Percentiles rank a stretch among this genome's conserved stretches.
Conservation (phyloP, 495 filamentous ascomycete species). For the Penicillium paxilli region DNA sequence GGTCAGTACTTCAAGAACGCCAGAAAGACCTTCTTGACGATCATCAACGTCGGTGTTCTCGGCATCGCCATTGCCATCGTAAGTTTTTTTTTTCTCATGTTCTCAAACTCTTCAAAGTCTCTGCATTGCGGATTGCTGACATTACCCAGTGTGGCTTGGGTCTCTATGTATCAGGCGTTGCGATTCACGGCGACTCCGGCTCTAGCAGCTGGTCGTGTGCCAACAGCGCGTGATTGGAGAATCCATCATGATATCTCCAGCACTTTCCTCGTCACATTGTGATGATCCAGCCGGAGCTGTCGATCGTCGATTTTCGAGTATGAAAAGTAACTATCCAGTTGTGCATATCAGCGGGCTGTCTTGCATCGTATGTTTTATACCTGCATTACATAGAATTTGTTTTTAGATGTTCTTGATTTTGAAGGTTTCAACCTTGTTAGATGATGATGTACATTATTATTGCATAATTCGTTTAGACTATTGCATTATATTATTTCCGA, state of each 20-base stretch:
- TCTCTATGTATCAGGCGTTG: constrained; percentile 38
- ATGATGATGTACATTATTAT: too few relatives aligned
- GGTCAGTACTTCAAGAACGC: constrained; percentile 29
- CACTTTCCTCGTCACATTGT: not conserved
- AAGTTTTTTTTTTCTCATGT: constrained; percentile 12
- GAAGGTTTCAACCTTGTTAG: too few relatives aligned
- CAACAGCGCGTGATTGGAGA: constrained; percentile 26
- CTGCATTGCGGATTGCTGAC: constrained; percentile 2
- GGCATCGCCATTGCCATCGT: constrained; percentile 36
- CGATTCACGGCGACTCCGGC: constrained; percentile 33
- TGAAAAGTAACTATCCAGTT: not conserved
- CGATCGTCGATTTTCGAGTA: not conserved
- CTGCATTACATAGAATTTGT: constrained; percentile 1
- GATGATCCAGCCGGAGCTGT: not conserved
- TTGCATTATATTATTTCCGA: not conserved
- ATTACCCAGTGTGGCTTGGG: constrained; percentile 36
- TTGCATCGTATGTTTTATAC: not conserved
- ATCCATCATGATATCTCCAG: not conserved
- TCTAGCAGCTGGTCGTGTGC: constrained; percentile 36
- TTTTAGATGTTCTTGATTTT: not conserved
- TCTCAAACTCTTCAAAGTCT: not conserved
- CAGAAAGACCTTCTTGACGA: constrained; percentile 33
- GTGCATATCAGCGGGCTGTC: constrained; percentile 1
- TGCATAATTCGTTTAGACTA: too few relatives aligned
- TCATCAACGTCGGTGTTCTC: constrained; percentile 34